Evolutionary conservation across 371 early-diverging fungal genomes (phyloP).

Genomic region (Lichtheimia ornata): DNA sequence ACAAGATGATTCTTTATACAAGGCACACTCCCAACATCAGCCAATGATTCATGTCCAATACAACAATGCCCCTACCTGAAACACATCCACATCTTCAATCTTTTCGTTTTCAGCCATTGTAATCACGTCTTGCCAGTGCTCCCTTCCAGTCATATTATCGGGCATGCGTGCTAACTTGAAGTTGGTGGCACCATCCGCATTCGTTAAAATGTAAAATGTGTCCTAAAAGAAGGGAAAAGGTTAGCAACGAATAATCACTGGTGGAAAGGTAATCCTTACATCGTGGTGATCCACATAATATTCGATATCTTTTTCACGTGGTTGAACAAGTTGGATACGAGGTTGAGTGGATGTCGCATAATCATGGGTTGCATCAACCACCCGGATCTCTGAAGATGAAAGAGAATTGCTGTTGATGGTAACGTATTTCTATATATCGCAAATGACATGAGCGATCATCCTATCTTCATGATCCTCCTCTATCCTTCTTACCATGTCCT

Average conservation of each 20-base stretch:
- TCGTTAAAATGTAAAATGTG: constrained; percentile 75
- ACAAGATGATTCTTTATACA: constrained; percentile 55
- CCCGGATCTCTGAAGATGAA: constrained; percentile 73
- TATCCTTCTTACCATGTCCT: constrained; percentile 59
- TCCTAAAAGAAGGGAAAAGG: constrained; percentile 30
- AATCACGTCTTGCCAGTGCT: constrained; percentile 66
- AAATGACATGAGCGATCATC: neutral
- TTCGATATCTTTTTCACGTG: constrained; percentile 62
- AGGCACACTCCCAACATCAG: neutral
- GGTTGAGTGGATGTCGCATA: constrained; percentile 31
- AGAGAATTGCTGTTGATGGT: constrained; percentile 77
- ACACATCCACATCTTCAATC: constrained; percentile 85
- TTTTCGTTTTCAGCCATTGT: constrained; percentile 61
- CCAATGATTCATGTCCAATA: neutral
- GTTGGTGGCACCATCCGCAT: constrained; percentile 60
- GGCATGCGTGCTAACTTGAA: constrained; percentile 65
- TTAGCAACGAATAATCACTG: neutral
- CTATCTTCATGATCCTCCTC: neutral
- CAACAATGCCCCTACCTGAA: constrained; percentile 42
- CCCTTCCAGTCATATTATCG: constrained; percentile 33
- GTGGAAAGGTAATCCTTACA: constrained; percentile 33
- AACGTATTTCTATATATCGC: constrained; percentile 52
- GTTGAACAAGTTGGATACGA: constrained; percentile 51
- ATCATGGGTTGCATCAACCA: constrained; percentile 56
- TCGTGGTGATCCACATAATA: constrained; percentile 84